phyloP scores from a whole-genome alignment of 345 rosid species.

The Pistacia vera region DNA sequence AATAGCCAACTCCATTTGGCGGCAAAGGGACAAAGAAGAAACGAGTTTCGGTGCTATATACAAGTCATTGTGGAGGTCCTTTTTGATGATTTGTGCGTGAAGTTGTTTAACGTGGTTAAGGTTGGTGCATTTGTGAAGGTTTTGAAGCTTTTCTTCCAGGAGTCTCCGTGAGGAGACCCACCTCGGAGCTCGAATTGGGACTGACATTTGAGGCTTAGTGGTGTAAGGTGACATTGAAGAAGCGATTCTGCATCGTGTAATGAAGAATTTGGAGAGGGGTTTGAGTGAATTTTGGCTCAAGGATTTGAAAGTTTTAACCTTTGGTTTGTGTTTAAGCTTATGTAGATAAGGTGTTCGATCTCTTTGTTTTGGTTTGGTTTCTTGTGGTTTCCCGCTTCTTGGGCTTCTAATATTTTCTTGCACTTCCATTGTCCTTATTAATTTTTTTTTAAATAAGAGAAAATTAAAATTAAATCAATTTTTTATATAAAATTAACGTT shows the following conservation, averaged over 20 bases:
- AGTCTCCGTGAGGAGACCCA: slow-evolving; percentile 71
- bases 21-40: slow-evolving; percentile 67
- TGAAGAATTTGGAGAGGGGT: neutral
- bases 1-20: slow-evolving; percentile 52
- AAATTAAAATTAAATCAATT: too few relatives aligned
- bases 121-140: slow-evolving; percentile 72
- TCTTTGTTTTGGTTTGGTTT: neutral
- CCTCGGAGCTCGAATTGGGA: slow-evolving; percentile 61
- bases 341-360: neutral
- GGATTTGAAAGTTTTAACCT: neutral
- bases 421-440: neutral
- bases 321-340: neutral
- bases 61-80: slow-evolving; percentile 57
- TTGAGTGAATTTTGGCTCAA: neutral
- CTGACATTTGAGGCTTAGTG: slow-evolving; percentile 35
- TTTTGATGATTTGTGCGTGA: slow-evolving; percentile 70
- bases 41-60: slow-evolving; percentile 70
- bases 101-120: slow-evolving; percentile 64
- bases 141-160: slow-evolving; percentile 65
- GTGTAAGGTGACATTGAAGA: slow-evolving; percentile 20
- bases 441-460: too few relatives aligned
- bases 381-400: too few relatives aligned
- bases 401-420: too few relatives aligned
- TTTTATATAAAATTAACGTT: too few relatives aligned
- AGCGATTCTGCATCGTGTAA: slow-evolving; percentile 3